phyloP scores from a whole-genome alignment of 352 stramenopile genomes.

The Pseudoperonospora humuli region DNA sequence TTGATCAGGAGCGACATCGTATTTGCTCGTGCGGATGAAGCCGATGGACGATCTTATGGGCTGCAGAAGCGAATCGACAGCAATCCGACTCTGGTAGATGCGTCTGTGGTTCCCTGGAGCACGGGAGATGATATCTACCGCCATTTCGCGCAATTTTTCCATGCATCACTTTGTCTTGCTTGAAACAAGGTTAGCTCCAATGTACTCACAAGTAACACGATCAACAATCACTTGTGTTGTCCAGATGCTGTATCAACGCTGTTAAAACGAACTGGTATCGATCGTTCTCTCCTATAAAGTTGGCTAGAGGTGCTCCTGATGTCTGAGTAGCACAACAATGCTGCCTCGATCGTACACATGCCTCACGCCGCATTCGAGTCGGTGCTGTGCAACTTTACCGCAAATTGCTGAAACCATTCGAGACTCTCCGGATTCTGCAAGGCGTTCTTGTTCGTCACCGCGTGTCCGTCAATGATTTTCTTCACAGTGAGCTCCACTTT shows the following conservation, averaged over 20 bases:
- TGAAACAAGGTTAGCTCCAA: background rate
- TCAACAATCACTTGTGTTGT: background rate
- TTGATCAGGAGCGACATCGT: slow-evolving; percentile 40
- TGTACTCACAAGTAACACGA: background rate
- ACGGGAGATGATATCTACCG: slow-evolving; percentile 56
- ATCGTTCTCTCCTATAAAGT: no score
- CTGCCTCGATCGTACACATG: no score
- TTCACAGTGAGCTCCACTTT: no score
- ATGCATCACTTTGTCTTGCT: slow-evolving; percentile 4
- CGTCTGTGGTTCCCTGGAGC: slow-evolving; percentile 47
- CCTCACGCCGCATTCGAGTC: no score
- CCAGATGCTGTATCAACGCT: background rate
- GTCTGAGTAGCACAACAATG: no score
- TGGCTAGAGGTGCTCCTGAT: no score
- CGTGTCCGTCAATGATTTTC: no score
- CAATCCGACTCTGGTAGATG: slow-evolving; percentile 28
- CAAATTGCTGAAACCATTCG: no score
- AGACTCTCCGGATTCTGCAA: no score
- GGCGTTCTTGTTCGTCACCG: no score
- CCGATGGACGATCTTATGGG: slow-evolving; percentile 37
- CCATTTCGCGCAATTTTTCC: slow-evolving; percentile 33
- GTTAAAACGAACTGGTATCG: background rate
- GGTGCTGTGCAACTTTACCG: no score
- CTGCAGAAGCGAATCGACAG: slow-evolving; percentile 43
- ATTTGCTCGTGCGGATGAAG: slow-evolving; percentile 52